Evolutionary conservation across 441 rosid species (phyloP).

Genomic region (Rhodomyrtus psidioides): DNA sequence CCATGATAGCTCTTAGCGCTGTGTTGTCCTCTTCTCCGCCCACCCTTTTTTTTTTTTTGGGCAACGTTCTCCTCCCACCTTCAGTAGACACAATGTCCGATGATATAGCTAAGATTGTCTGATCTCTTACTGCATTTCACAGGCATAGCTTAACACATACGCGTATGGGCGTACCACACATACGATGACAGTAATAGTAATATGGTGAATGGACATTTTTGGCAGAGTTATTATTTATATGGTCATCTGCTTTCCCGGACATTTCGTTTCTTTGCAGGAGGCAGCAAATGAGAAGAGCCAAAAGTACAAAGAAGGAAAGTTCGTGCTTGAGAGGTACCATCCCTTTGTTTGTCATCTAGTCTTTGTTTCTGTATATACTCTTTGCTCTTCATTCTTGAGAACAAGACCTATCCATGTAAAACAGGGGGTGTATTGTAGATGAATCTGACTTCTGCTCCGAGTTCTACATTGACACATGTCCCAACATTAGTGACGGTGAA

Average conservation of each 20-base stretch:
- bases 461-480: slow-evolving; percentile 48
- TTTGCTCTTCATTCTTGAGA: not conserved
- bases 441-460: slow-evolving; percentile 60
- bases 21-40: not conserved
- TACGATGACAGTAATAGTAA: not conserved
- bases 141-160: not conserved
- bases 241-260: not conserved
- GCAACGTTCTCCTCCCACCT: not conserved
- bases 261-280: slow-evolving; percentile 29
- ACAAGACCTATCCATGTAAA: not conserved
- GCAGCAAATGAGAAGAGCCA: slow-evolving; percentile 66
- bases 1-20: not conserved
- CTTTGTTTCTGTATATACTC: not conserved
- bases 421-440: slow-evolving; percentile 70
- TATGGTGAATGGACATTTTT: not conserved
- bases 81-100: not conserved
- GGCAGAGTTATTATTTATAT: not conserved
- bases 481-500: slow-evolving; percentile 49
- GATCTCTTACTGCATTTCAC: not conserved
- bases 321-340: slow-evolving; percentile 66
- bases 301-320: slow-evolving; percentile 79
- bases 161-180: not conserved
- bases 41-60: not conserved
- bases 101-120: not conserved
- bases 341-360: not conserved